Conservation (phyloP, 2,329 filamentous ascomycete species). For the Stagonosporopsis rhizophila region DNA sequence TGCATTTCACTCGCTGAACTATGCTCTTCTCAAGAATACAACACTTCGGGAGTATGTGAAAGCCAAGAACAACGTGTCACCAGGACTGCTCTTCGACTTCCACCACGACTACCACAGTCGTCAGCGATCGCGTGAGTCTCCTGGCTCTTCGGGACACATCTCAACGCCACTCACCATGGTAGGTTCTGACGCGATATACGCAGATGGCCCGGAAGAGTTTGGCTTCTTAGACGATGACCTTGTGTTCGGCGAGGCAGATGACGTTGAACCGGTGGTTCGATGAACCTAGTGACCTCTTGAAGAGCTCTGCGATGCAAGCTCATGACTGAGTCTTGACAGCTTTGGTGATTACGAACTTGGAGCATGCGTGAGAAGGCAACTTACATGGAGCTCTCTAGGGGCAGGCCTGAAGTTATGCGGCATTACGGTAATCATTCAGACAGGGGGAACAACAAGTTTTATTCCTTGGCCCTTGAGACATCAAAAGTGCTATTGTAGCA, state of each 20-base stretch:
- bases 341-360: not conserved
- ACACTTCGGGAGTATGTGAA: not conserved
- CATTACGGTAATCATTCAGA: not conserved
- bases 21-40: conserved; percentile 9
- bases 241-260: conserved; percentile 6
- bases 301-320: not conserved
- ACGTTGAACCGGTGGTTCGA: not conserved
- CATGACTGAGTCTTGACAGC: not conserved
- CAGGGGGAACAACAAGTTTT: not conserved
- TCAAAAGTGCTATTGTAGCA: not conserved
- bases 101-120: conserved; percentile 9
- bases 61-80: conserved; percentile 2
- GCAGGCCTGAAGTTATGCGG: not conserved
- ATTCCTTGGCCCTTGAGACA: not conserved
- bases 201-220: conserved; percentile 6
- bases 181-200: conserved; percentile 2
- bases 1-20: conserved; percentile 15
- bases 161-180: conserved; percentile 6
- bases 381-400: not conserved
- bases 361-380: too few species aligned
- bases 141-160: not conserved
- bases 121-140: not conserved
- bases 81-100: conserved; percentile 4
- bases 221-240: not conserved
- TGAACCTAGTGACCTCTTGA: not conserved